phyloP scores from a whole-genome alignment of 768 basidiomycete genomes.

The Termitomyces titanicus region DNA sequence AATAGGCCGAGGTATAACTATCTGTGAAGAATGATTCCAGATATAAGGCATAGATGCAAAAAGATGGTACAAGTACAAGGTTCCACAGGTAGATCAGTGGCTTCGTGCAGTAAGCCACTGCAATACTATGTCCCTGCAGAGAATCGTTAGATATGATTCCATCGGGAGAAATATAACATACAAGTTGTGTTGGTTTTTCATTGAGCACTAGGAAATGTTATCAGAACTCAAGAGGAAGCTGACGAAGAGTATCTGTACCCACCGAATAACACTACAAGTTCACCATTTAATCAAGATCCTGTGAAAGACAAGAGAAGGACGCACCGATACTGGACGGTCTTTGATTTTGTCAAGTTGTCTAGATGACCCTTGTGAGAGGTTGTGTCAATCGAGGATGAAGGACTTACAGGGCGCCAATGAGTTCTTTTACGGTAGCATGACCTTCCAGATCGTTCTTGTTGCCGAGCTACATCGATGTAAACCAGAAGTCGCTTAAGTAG shows the following conservation, averaged over 20 bases:
- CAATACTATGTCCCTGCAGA: constrained; percentile 72
- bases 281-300: not conserved
- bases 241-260: constrained; percentile 18
- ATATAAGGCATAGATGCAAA: not conserved
- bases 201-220: constrained; percentile 67
- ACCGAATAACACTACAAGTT: constrained; percentile 73
- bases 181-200: constrained; percentile 95
- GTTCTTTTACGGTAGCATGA: constrained; percentile 75
- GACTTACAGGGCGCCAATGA: constrained; percentile 74
- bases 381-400: not conserved
- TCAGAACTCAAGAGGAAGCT: not conserved
- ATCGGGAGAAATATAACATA: constrained; percentile 29
- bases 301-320: constrained; percentile 25
- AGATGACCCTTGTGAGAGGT: not conserved
- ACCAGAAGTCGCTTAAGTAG: not conserved
- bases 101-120: constrained; percentile 82
- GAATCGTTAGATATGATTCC: not conserved
- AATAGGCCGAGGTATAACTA: not conserved
- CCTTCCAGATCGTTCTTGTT: constrained; percentile 89
- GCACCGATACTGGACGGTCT: constrained; percentile 80
- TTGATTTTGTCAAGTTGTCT: constrained; percentile 80
- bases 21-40: not conserved
- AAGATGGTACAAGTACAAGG: constrained; percentile 6
- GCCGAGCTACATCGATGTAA: constrained; percentile 53
- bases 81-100: constrained; percentile 39